Evolutionary conservation across 768 basidiomycete species (phyloP).

Genomic region (Lentinula guzmanii): DNA sequence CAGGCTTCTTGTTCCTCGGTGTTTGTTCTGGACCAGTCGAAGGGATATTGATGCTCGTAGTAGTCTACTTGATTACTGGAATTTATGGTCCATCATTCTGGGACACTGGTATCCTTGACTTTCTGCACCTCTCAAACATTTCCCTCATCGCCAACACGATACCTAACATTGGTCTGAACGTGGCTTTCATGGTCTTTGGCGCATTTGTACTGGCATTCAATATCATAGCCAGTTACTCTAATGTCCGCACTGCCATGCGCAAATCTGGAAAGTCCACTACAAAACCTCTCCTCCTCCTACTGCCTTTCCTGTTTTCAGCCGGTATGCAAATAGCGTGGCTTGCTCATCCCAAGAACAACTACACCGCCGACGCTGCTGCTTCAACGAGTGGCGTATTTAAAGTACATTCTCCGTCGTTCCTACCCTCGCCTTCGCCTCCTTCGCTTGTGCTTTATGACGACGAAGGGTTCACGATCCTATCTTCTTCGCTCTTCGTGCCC

Average conservation of each 20-base stretch:
- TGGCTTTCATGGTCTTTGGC: conserved; percentile 46
- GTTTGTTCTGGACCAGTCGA: conserved; percentile 95
- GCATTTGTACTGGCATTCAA: conserved; percentile 71
- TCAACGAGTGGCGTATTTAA: no score
- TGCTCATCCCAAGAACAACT: conserved; percentile 51
- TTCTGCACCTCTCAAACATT: background rate
- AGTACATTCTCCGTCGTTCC: background rate
- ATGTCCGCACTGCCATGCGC: conserved; percentile 64
- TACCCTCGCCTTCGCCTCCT: background rate
- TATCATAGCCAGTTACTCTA: conserved; percentile 73
- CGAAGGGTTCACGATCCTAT: conserved; percentile 39
- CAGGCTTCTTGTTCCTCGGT: conserved; percentile 85
- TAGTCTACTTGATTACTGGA: conserved; percentile 74
- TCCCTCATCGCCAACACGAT: background rate
- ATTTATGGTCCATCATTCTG: conserved; percentile 44
- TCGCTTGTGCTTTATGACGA: background rate
- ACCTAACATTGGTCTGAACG: background rate
- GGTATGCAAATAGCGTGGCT: conserved; percentile 81
- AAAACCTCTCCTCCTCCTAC: conserved; percentile 63
- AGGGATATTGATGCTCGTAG: conserved; percentile 83
- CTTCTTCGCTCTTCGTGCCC: conserved; percentile 75
- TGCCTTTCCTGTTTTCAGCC: conserved; percentile 74
- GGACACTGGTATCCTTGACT: background rate
- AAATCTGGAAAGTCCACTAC: conserved; percentile 33
- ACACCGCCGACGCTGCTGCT: conserved; percentile 30